Evolutionary conservation across 2,329 filamentous ascomycete species (phyloP), one percentile per base, ranked within the genome.

Genomic region (Dothideomycetes sp.): DNA sequence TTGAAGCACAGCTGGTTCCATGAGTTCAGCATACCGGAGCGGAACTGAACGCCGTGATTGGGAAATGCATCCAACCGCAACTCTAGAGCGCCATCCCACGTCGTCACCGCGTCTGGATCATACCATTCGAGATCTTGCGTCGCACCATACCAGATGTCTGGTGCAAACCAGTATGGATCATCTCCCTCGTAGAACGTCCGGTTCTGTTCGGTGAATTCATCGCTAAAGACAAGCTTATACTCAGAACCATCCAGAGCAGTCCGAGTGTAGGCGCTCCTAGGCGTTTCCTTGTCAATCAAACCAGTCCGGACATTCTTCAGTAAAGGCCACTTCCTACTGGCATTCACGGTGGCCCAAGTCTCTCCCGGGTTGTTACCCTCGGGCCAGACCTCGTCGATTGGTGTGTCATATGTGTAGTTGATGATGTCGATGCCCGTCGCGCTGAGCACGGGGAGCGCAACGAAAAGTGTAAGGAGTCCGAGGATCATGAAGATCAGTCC

Each of bases 1-100:
- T 72, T 72, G 54, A 73, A 72, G 52, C 70, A 73, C 4, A 72
- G 49, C 29, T 70, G 65, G 43, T 72, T 72, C 68, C 68, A 72
- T 36, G 62, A 67, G 46, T 72, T 66, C 37, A 72, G 45, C 68
- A 72, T 72, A 5, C 66, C 68, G 2, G 67, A 70, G 12, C 65
- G 62, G 37, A 62, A 71, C 31, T 64, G 52, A 9, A 70, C 54
- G 16, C 56, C 57, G 39, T 72, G 66, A 39, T 66, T 70, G 2
- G 46, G 47, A 42, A 69, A 67, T 19, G 57, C 51, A 42, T 71
- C 68, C 27, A 72, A 45, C 31, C 59, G 61, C 9, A 72, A 47
- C 44, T 68, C 60, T 4, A 72, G 52, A 4, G 63, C 64, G 5
- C 68, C 68, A 24, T 63, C 58, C 35, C 53, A 60, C 9, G 69